phyloP scores from a whole-genome alignment of 2,329 filamentous ascomycete species.

The Neonectria hederae region DNA sequence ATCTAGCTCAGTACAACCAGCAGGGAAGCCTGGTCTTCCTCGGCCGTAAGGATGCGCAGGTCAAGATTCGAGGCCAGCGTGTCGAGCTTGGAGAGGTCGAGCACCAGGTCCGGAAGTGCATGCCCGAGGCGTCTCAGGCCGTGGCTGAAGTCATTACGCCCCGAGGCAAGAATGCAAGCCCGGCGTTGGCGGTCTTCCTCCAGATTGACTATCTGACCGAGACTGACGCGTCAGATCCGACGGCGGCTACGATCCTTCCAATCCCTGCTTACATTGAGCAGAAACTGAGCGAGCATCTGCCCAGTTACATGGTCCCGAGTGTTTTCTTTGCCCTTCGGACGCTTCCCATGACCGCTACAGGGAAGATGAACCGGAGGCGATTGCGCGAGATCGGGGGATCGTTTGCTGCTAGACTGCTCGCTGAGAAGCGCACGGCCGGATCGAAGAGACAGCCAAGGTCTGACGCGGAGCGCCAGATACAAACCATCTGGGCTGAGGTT shows the following conservation, averaged over 20 bases:
- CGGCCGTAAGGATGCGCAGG: constrained; percentile 62
- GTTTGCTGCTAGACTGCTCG: not conserved
- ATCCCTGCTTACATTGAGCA: constrained; percentile 2
- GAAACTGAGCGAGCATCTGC: constrained; percentile 15
- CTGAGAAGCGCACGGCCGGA: not conserved
- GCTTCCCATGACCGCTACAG: constrained; percentile 27
- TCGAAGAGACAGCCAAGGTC: not conserved
- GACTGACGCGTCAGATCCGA: not conserved
- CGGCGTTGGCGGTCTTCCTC: not conserved
- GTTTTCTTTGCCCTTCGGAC: constrained; percentile 21
- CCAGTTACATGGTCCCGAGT: constrained; percentile 30
- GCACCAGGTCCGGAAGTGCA: not conserved
- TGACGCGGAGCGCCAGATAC: not conserved
- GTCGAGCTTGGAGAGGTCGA: not conserved
- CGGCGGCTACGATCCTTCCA: not conserved
- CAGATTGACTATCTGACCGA: not conserved
- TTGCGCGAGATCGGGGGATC: constrained; percentile 17
- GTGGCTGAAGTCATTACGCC: not conserved
- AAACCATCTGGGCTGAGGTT: not conserved
- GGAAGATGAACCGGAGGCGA: constrained; percentile 30
- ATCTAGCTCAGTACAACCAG: constrained; percentile 32
- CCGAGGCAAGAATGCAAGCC: not conserved
- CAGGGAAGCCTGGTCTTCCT: constrained; percentile 51
- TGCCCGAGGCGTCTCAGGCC: not conserved
- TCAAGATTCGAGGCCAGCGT: constrained; percentile 61